Conservation (phyloP, 2,329 filamentous ascomycete genomes). For the Plenodomus lindquistii region DNA sequence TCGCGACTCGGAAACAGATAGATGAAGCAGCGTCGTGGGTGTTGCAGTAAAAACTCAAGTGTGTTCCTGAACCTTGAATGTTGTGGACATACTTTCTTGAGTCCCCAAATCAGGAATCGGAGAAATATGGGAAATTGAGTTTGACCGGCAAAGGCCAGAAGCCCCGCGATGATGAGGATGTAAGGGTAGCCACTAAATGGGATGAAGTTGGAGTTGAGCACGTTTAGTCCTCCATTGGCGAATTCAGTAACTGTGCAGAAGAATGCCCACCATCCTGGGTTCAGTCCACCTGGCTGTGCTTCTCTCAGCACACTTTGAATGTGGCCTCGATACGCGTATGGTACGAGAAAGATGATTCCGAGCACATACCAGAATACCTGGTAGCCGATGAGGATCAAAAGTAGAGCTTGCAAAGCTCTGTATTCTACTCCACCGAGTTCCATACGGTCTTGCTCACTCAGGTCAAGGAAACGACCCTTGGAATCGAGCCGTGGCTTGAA, state of each 20-base stretch:
- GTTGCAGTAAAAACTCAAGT: constrained; percentile 62
- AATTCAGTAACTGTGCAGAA: constrained; percentile 56
- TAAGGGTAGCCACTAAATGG: constrained; percentile 57
- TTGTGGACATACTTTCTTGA: constrained; percentile 53
- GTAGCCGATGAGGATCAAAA: constrained; percentile 52
- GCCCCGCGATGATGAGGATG: constrained; percentile 53
- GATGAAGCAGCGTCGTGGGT: constrained; percentile 66
- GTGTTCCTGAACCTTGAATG: constrained; percentile 49
- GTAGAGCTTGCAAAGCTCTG: constrained; percentile 53
- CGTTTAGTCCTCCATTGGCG: constrained; percentile 58
- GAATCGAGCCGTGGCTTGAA: constrained; percentile 37
- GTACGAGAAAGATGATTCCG: constrained; percentile 54
- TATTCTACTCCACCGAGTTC: constrained; percentile 59
- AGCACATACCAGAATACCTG: constrained; percentile 43
- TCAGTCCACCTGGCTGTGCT: constrained; percentile 39
- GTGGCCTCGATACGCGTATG: constrained; percentile 48
- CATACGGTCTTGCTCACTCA: constrained; percentile 49
- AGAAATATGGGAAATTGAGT: constrained; percentile 63
- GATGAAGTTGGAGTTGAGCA: constrained; percentile 63
- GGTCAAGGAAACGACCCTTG: constrained; percentile 35
- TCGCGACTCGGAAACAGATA: constrained; percentile 66
- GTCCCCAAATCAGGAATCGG: constrained; percentile 61
- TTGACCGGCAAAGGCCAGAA: constrained; percentile 58
- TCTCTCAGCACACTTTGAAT: constrained; percentile 47
- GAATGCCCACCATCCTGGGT: constrained; percentile 38